Base-by-base conservation (phyloP, 78 protist species). In the Planoprotostelium fungivorum region DNA sequence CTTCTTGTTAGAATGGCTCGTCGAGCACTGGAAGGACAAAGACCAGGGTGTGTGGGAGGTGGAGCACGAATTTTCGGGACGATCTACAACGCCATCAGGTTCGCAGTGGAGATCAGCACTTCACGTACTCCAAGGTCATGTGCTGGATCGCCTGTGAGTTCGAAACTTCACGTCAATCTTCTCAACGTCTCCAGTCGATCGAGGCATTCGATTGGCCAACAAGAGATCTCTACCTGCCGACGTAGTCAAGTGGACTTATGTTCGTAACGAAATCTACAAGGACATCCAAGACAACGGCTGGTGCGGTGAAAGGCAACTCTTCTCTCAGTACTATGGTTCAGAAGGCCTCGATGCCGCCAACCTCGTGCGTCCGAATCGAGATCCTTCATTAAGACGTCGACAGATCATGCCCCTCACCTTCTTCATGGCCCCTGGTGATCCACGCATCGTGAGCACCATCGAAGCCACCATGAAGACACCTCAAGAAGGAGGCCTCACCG, bases 31-130 rank as follows among this genome's bases (percentile, higher is more conserved):
- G 39, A 84, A 34, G 10, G 39, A 73, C 29, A 92, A 89, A 25
- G 94, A 92, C 5, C 93, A 92, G 35, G 94, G 94, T 28, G 90
- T 92, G 35, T 92, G 94, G 94, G 94, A 92, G 63, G 73, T 51
- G 73, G 5, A 16, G 5, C 5, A 51, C 16, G 73, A 5, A 51
- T 16, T 16, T 5, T 25, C 5, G 16, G 31, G 5, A 51, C 5
- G 5, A 25, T 51, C 5, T 51, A 16, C 5, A 5, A 51, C 16
- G 73, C 16, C 31, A 51, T n/a, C 73, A 51, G 73, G 94, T 92
- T 23, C 34, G 94, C 38, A 92, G 94, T 86, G 94, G 94, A 38
- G 83, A 86, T 37, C 92, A 88, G 38, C 91, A 92, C 83, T 92
- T 92, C 73, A 85, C 83, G 9, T 92, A 92, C 87, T 92, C 94